phyloP scores from a whole-genome alignment of 1,284 basidiomycete genomes.

The Agaricales sp. region DNA sequence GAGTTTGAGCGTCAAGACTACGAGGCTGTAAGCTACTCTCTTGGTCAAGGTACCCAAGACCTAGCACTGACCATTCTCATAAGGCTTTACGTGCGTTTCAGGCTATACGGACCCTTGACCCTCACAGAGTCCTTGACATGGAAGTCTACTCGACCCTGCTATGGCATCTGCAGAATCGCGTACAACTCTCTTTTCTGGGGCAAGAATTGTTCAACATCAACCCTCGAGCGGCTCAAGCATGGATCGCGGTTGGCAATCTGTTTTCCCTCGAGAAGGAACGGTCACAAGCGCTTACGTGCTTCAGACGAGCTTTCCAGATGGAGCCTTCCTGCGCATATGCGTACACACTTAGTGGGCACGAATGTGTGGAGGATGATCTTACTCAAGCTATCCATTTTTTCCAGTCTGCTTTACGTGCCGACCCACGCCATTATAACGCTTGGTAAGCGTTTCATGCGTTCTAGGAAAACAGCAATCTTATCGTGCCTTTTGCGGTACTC shows the following conservation, averaged over 20 bases:
- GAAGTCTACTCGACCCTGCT: constrained; percentile 90
- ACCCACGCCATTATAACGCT: constrained; percentile 89
- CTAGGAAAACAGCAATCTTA: too few relatives aligned
- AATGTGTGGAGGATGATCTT: constrained; percentile 88
- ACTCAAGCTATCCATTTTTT: constrained; percentile 86
- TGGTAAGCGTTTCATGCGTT: constrained; percentile 60
- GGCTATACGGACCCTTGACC: constrained; percentile 69
- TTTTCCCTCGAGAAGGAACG: constrained; percentile 90
- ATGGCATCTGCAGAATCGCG: constrained; percentile 81
- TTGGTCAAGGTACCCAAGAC: too few relatives aligned
- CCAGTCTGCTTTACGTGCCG: constrained; percentile 78
- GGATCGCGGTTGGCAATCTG: constrained; percentile 91
- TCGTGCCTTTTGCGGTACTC: constrained; percentile 10
- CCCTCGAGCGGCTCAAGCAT: constrained; percentile 75
- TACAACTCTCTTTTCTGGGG: constrained; percentile 80
- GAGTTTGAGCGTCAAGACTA: constrained; percentile 87
- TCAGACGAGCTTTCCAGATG: constrained; percentile 77
- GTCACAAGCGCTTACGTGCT: constrained; percentile 84
- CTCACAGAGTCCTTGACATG: constrained; percentile 83
- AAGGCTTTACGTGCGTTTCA: constrained; percentile 84
- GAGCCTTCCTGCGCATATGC: constrained; percentile 84
- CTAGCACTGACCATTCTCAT: constrained; percentile 14
- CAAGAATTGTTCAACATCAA: constrained; percentile 82
- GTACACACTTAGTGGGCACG: constrained; percentile 89
- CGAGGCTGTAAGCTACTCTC: constrained; percentile 54